Percentiles rank a stretch among this genome's conserved stretches.
These are phyloP conservation scores for Aurinia saxatilis DNA, from an alignment of 345 rosid genomes.

Conservation along the genomic window DNA sequence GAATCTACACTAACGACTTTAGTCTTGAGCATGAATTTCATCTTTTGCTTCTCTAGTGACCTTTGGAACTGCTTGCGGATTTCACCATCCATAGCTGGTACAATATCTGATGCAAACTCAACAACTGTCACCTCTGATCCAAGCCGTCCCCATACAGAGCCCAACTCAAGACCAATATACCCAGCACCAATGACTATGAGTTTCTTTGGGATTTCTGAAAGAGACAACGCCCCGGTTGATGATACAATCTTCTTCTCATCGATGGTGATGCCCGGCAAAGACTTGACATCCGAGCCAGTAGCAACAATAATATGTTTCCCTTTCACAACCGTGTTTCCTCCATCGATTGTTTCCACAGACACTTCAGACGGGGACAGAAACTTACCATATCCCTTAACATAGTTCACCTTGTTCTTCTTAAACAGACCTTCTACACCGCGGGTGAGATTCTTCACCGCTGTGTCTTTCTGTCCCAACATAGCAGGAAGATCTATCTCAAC, in stretches of 20 bases:
- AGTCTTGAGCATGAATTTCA: conserved; percentile 98
- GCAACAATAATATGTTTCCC: conserved; percentile 92
- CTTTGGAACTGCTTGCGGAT: conserved; percentile 95
- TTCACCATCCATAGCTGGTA: conserved; percentile 95
- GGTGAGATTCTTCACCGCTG: conserved; percentile 79
- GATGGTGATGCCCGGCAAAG: conserved; percentile 88
- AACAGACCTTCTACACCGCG: conserved; percentile 92
- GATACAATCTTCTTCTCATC: conserved; percentile 94
- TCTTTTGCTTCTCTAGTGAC: conserved; percentile 86
- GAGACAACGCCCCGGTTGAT: conserved; percentile 87
- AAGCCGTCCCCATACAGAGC: conserved; percentile 89
- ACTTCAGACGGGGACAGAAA: conserved; percentile 79
- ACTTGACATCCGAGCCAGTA: conserved; percentile 93
- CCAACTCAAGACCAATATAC: conserved; percentile 98
- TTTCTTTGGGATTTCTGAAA: conserved; percentile 79
- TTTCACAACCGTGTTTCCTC: conserved; percentile 66
- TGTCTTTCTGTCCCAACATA: conserved; percentile 96
- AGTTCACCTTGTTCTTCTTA: conserved; percentile 94
- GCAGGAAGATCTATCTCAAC: conserved; percentile 95
- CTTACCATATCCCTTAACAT: conserved; percentile 95
- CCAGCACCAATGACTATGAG: conserved; percentile 98
- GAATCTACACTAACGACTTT: conserved; percentile 87
- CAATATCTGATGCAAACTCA: conserved; percentile 90
- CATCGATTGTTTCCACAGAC: conserved; percentile 81
- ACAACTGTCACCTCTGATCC: conserved; percentile 98